Conservation (phyloP, 2,329 filamentous ascomycete species). For the Beauveria asiatica region DNA sequence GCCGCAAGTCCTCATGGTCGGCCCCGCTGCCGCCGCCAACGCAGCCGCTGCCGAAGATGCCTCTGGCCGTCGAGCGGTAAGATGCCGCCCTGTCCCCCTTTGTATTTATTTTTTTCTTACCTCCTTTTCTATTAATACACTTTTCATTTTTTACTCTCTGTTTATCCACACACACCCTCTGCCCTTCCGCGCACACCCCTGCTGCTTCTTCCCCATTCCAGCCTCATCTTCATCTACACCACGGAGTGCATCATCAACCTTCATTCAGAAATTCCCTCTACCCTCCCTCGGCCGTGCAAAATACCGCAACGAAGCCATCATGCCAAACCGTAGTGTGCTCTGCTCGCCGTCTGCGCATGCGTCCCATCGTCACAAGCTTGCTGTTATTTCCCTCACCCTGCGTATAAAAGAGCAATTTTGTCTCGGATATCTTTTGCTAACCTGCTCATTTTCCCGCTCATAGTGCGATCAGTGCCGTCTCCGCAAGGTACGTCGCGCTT, state of each 20-base stretch:
- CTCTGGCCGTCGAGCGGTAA: constrained; percentile 11
- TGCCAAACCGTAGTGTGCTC: background rate
- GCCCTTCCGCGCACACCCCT: background rate
- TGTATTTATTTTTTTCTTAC: background rate
- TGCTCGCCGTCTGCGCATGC: background rate
- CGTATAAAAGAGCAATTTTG: background rate
- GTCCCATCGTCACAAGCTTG: background rate
- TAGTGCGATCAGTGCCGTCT: constrained; percentile 27
- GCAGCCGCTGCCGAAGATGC: constrained; percentile 7
- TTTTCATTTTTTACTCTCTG: background rate
- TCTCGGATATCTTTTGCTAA: constrained; percentile 9
- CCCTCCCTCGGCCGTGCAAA: background rate
- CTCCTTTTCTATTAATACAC: background rate
- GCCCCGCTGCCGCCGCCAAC: constrained; percentile 4
- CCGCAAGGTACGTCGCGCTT: constrained; percentile 18
- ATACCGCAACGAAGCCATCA: background rate
- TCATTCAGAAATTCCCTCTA: background rate
- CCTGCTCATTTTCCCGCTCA: constrained; percentile 4
- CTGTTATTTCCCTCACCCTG: constrained; percentile 2
- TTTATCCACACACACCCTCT: background rate
- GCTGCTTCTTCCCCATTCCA: background rate
- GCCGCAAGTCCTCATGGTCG: constrained; percentile 2
- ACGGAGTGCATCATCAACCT: background rate
- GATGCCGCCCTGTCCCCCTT: background rate
- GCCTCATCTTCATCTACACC: background rate